Conservation (phyloP, 345 rosid species). For the Aurinia saxatilis region DNA sequence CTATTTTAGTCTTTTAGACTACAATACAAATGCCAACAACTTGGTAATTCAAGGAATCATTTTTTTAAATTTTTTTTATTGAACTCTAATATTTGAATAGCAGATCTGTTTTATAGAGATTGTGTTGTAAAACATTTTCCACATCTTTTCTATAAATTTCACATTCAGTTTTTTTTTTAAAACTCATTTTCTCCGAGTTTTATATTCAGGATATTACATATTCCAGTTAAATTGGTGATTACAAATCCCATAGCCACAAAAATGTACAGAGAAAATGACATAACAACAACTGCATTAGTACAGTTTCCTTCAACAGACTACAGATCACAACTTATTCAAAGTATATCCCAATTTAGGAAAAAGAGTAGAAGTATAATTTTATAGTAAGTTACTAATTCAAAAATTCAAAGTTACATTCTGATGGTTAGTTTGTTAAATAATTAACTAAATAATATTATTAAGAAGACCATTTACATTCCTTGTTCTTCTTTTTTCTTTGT, state of each 20-base stretch:
- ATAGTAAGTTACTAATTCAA: constrained; percentile 3
- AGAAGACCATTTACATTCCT: not conserved
- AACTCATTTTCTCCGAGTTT: too few species aligned
- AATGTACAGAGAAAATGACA: not conserved
- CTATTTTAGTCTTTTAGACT: not conserved
- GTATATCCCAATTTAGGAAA: too few species aligned
- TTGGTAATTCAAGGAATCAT: not conserved
- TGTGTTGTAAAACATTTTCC: too few species aligned
- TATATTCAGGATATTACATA: too few species aligned
- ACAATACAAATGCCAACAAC: not conserved
- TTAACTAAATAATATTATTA: not conserved
- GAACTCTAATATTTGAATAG: too few species aligned
- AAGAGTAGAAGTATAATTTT: not conserved
- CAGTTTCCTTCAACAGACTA: constrained; percentile 9
- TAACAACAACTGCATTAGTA: constrained; percentile 4
- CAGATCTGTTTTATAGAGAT: too few species aligned
- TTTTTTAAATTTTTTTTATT: too few species aligned
- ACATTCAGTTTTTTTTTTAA: too few species aligned
- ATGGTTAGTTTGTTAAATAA: too few species aligned
- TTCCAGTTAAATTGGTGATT: not conserved
- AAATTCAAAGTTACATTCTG: too few species aligned
- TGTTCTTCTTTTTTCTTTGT: constrained; percentile 5
- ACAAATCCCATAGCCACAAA: not conserved
- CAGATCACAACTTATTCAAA: too few species aligned
- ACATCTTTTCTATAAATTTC: too few species aligned